Percentiles rank a stretch among this genome's conserved stretches.
These are phyloP conservation scores for Penicillium sp. DNA, from an alignment of 2,329 filamentous ascomycete species.

Conservation along the genomic window DNA sequence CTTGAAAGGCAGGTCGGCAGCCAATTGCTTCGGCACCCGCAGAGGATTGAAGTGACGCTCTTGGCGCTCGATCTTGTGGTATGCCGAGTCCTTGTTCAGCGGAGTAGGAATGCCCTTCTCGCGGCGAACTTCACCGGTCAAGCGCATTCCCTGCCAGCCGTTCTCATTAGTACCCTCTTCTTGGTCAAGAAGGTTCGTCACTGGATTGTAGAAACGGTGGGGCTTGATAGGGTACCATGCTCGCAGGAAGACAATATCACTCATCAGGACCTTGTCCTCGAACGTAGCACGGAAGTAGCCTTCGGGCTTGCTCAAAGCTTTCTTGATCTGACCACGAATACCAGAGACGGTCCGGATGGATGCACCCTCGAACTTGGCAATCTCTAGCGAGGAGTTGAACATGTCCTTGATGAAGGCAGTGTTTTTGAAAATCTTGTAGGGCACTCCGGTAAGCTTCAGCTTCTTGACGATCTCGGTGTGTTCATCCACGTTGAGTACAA, in stretches of 20 bases:
- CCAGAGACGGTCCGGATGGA: slow-evolving; percentile 95
- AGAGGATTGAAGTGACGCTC: slow-evolving; percentile 73
- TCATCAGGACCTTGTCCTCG: slow-evolving; percentile 96
- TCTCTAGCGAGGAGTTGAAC: slow-evolving; percentile 90
- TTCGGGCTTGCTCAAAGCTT: slow-evolving; percentile 87
- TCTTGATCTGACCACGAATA: slow-evolving; percentile 94
- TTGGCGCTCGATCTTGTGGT: slow-evolving; percentile 62
- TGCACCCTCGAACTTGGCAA: slow-evolving; percentile 97
- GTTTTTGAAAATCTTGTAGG: slow-evolving; percentile 99
- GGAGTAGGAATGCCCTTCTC: slow-evolving; percentile 74
- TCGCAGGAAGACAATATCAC: slow-evolving; percentile 91
- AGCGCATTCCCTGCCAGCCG: slow-evolving; percentile 84
- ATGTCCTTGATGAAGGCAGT: slow-evolving; percentile 98
- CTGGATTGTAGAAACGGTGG: slow-evolving; percentile 94
- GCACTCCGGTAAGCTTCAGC: slow-evolving; percentile 88
- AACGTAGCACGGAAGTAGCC: slow-evolving; percentile 96
- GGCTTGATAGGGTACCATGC: slow-evolving; percentile 97
- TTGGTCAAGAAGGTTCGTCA: slow-evolving; percentile 79
- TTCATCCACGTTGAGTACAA: slow-evolving; percentile 91
- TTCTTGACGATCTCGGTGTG: slow-evolving; percentile 98
- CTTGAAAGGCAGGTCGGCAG: slow-evolving; percentile 84
- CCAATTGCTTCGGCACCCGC: slow-evolving; percentile 52
- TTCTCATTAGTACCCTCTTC: slow-evolving; percentile 34
- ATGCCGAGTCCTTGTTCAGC: slow-evolving; percentile 77
- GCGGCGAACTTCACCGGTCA: slow-evolving; percentile 86